These are phyloP conservation scores for Sedum album DNA, from an alignment of 164 flowering plant genomes.

Conservation along the genomic window DNA sequence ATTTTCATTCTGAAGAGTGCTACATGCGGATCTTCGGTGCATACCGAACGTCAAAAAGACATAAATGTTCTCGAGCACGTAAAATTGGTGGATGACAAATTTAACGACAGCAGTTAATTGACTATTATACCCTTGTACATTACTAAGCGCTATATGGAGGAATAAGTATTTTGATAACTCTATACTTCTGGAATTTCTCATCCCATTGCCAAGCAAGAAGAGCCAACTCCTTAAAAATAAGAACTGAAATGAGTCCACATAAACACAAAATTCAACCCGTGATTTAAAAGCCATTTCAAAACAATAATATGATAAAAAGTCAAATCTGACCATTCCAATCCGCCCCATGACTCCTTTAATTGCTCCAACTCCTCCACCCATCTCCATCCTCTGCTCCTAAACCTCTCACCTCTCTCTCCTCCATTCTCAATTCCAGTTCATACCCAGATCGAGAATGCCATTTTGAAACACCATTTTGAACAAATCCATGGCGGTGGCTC, in stretches of 20 bases:
- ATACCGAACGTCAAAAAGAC: no score
- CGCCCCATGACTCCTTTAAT: slow-evolving; percentile 1
- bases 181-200: no score
- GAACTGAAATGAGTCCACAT: background rate
- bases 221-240: background rate
- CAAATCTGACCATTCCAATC: background rate
- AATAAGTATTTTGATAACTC: no score
- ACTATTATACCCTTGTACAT: no score
- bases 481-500: background rate
- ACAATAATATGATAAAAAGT: background rate
- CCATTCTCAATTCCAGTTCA: background rate
- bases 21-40: no score
- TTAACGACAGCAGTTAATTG: no score
- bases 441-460: background rate
- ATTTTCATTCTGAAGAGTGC: no score
- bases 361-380: background rate
- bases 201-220: no score
- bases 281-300: background rate
- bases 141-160: no score
- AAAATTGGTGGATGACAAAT: no score
- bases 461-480: background rate
- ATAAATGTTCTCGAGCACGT: no score
- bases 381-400: no score
- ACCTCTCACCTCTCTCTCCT: background rate
- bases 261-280: background rate